Evolutionary conservation across 2,329 filamentous ascomycete species (phyloP).

Genomic region (Fusarium neocosmosporiellum): DNA sequence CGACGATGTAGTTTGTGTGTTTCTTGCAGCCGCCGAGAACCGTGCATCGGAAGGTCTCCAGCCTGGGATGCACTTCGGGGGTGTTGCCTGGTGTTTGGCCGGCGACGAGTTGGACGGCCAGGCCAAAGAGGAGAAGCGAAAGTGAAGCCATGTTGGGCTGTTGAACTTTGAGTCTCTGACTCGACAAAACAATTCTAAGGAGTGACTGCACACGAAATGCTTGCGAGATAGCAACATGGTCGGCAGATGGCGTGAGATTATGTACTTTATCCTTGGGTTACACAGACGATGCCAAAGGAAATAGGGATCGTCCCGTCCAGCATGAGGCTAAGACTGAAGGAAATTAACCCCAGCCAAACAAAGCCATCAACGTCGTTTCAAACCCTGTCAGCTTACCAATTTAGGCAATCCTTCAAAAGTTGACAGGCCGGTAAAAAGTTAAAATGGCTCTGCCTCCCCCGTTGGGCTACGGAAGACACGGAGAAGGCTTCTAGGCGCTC

Average conservation of each 20-base stretch:
- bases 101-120: slow-evolving; percentile 24
- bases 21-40: slow-evolving; percentile 59
- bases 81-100: slow-evolving; percentile 54
- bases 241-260: background rate
- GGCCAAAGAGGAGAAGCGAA: slow-evolving; percentile 9
- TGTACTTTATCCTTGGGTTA: background rate
- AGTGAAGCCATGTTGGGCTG: slow-evolving; percentile 7
- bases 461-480: background rate
- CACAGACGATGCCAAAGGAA: background rate
- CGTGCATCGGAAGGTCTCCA: slow-evolving; percentile 65
- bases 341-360: background rate
- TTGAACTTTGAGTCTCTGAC: background rate
- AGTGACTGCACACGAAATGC: background rate
- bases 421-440: background rate
- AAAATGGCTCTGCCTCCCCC: background rate
- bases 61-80: slow-evolving; percentile 61
- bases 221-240: background rate
- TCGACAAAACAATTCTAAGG: background rate
- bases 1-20: slow-evolving; percentile 60
- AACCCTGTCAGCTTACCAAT: background rate
- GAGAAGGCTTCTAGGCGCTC: background rate
- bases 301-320: background rate
- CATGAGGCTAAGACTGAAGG: background rate
- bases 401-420: background rate
- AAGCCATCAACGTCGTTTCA: background rate